Conservation (phyloP, 1,284 basidiomycete species). For the Cutaneotrichosporon mucoides region DNA sequence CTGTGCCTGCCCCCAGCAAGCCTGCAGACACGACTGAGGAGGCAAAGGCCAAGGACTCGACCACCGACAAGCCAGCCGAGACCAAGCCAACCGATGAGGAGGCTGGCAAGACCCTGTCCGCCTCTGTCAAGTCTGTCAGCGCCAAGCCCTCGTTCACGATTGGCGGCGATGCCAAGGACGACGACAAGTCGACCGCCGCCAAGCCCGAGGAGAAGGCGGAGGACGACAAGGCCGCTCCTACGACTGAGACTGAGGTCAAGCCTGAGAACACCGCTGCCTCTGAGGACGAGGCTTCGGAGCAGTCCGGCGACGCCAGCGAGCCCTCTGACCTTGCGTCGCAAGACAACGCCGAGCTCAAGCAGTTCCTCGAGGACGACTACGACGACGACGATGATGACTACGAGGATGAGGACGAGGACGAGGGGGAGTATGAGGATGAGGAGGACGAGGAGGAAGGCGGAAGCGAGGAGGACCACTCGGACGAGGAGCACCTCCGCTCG, state of each 20-base stretch:
- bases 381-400: conserved; percentile 22
- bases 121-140: background rate
- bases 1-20: background rate
- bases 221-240: background rate
- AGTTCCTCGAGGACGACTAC: conserved; percentile 7
- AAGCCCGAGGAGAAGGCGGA: background rate
- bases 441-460: conserved; percentile 25
- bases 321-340: background rate
- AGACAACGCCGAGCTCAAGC: conserved; percentile 9
- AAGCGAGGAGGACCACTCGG: conserved; percentile 22
- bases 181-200: background rate
- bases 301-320: background rate
- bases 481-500: conserved; percentile 8
- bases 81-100: too few relatives aligned
- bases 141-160: background rate
- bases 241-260: background rate
- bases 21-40: background rate
- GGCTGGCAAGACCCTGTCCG: too few relatives aligned
- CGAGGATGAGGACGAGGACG: conserved; percentile 17
- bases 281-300: background rate
- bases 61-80: background rate
- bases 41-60: background rate
- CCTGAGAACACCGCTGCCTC: background rate
- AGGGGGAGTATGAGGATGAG: conserved; percentile 19
- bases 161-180: background rate